Evolutionary conservation across 2,329 filamentous ascomycete genomes (phyloP).

Genomic region (Trichoderma arundinaceum): DNA sequence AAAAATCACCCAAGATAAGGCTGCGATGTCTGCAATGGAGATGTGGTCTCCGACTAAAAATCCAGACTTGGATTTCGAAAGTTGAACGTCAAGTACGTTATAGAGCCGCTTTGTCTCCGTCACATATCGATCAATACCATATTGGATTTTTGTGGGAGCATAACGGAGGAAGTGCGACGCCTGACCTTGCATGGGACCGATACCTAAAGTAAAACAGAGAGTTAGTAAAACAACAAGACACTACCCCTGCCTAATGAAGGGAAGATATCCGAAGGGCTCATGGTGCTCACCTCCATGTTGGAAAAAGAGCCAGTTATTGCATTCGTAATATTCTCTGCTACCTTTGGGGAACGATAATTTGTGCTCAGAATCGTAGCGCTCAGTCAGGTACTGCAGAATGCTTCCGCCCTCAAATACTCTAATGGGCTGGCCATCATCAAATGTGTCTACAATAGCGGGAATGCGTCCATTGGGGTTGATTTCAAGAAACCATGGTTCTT

Average conservation of each 20-base stretch:
- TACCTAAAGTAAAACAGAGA: not conserved
- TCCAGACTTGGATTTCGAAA: constrained; percentile 12
- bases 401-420: constrained; percentile 21
- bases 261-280: not conserved
- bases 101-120: constrained; percentile 12
- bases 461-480: constrained; percentile 19
- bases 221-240: not conserved
- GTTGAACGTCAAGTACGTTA: not conserved
- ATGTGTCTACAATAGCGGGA: constrained; percentile 21
- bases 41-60: constrained; percentile 17
- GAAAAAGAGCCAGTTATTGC: constrained; percentile 14
- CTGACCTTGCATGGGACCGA: constrained; percentile 15
- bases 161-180: constrained; percentile 8
- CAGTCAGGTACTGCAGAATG: constrained; percentile 21
- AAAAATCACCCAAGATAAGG: constrained; percentile 12
- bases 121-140: constrained; percentile 9
- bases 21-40: constrained; percentile 9
- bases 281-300: constrained; percentile 7
- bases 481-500: constrained; percentile 22
- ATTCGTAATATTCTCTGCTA: constrained; percentile 10
- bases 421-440: constrained; percentile 14
- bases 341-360: constrained; percentile 4
- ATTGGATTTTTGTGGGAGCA: constrained; percentile 12
- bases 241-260: no score
- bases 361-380: constrained; percentile 10